A percentile compares a stretch with the other conserved stretches of the same genome.
phyloP scores from a whole-genome alignment of 768 basidiomycete species.

The Pleurotus tuber-regium region DNA sequence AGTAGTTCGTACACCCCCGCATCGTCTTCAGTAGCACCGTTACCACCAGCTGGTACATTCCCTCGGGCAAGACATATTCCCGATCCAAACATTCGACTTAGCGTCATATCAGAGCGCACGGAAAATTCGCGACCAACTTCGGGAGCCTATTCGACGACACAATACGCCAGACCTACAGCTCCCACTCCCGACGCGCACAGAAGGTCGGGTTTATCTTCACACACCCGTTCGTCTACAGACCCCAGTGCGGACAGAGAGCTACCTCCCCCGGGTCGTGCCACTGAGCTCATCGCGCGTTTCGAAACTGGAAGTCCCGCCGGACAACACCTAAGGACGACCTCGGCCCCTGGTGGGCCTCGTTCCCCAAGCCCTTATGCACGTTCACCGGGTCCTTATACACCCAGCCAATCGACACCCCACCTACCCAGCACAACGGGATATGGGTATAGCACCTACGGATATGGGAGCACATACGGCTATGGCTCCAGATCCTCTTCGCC shows the following conservation, averaged over 20 bases:
- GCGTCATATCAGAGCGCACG: slow-evolving; percentile 76
- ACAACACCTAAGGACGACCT: slow-evolving; percentile 53
- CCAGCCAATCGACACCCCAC: slow-evolving; percentile 24
- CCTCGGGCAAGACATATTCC: slow-evolving; percentile 30
- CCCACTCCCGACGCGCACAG: slow-evolving; percentile 44
- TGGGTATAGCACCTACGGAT: slow-evolving; percentile 24
- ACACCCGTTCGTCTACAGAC: slow-evolving; percentile 61
- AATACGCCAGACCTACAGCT: slow-evolving; percentile 33
- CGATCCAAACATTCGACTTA: slow-evolving; percentile 50
- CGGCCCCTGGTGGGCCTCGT: slow-evolving; percentile 41
- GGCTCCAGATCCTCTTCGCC: slow-evolving; percentile 46
- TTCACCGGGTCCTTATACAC: slow-evolving; percentile 1
- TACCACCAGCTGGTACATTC: slow-evolving; percentile 38
- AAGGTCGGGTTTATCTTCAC: slow-evolving; percentile 44
- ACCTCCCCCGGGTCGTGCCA: slow-evolving; percentile 55
- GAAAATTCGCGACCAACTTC: slow-evolving; percentile 66
- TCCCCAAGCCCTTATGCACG: slow-evolving; percentile 34
- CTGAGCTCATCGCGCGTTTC: slow-evolving; percentile 73
- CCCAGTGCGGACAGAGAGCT: slow-evolving; percentile 42
- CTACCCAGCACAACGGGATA: slow-evolving; percentile 28
- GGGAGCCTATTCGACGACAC: slow-evolving; percentile 31
- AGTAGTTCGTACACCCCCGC: slow-evolving; percentile 36
- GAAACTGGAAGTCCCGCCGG: slow-evolving; percentile 45
- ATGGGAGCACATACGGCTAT: slow-evolving; percentile 25
- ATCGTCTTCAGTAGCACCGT: slow-evolving; percentile 33